Base-by-base conservation (phyloP, 345 rosid genomes). In the Angophora floribunda region DNA sequence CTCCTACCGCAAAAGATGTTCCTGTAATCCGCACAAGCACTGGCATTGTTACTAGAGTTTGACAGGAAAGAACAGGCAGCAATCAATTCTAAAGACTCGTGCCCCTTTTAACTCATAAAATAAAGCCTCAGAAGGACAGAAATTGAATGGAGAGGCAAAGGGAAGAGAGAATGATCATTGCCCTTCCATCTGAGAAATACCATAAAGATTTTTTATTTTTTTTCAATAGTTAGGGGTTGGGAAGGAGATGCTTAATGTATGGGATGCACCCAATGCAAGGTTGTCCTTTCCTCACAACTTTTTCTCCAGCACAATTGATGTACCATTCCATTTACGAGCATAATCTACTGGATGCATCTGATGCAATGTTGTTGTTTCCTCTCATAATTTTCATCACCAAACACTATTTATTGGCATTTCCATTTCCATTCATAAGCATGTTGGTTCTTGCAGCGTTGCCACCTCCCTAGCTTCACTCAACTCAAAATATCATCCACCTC, bases 1-100 rank as follows among this genome's bases (percentile, higher is more conserved):
- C 89, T 92, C 90, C 93, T 91, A 47, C 93, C 92, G 5, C 92
- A 92, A 32, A 93, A 90, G 87, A 93, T 89, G 52, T 92, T 90
- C 84, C 93, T 93, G 94, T 91, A 90, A 86, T 88, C 50, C 87
- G 3, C 50, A 88, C 49, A 50, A 79, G 30, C 47, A 63, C 49
- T 4, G 4, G 30, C 67, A 90, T 75, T n/a, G 84, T 82, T 51
- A 51, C 3, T 5, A 47, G 70, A 88, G 85, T 22, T 21, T 7
- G 32, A 16, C 9, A 52, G 32, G 19, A 55, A 50, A 36, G 75
- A 84, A 85, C 70, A 57, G 32, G 50, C 44, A 28, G 63, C 32
- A 6, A 75, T 63, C 10, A n/a, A 63, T 30, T 63, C 75, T 63
- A n/a, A 63, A 75, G 49, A 75, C 28, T 41, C 19, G 19, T 36